These are phyloP conservation scores for Schwanniomyces occidentalis DNA, from an alignment of 805 yeast genomes.

Conservation along the genomic window DNA sequence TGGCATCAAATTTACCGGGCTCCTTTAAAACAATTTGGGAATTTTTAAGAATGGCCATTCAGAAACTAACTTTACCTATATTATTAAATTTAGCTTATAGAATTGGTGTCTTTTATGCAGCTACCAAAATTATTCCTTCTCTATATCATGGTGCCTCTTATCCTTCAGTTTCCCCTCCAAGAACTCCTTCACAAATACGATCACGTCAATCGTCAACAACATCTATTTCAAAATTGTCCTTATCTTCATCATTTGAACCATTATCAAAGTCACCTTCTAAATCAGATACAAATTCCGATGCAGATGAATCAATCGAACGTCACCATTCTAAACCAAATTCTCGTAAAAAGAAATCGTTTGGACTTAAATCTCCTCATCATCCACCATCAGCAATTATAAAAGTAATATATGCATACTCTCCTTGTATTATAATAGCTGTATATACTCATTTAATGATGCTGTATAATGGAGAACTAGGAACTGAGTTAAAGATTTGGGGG, in stretches of 20 bases:
- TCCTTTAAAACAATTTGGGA: slow-evolving; percentile 57
- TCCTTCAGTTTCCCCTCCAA: slow-evolving; percentile 35
- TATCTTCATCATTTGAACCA: slow-evolving; percentile 1
- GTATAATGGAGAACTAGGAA: slow-evolving; percentile 73
- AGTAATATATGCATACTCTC: slow-evolving; percentile 83
- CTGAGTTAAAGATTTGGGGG: slow-evolving; percentile 62
- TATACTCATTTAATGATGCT: slow-evolving; percentile 93
- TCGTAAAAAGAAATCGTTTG: too few species aligned
- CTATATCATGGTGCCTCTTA: slow-evolving; percentile 46
- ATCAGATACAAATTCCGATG: neutral
- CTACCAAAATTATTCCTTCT: slow-evolving; percentile 90
- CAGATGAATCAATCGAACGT: neutral
- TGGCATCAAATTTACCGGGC: slow-evolving; percentile 53
- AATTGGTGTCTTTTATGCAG: slow-evolving; percentile 83
- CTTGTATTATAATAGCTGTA: slow-evolving; percentile 91
- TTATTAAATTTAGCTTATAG: slow-evolving; percentile 81
- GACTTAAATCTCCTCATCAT: slow-evolving; percentile 16
- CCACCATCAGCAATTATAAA: slow-evolving; percentile 44
- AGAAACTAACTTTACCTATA: slow-evolving; percentile 77
- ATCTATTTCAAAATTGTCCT: slow-evolving; percentile 18
- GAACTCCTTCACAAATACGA: slow-evolving; percentile 38
- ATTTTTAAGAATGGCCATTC: slow-evolving; percentile 49
- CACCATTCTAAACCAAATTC: slow-evolving; percentile 3
- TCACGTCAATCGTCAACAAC: slow-evolving; percentile 34
- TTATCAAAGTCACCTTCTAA: neutral